A percentile compares a stretch with the other conserved stretches of the same genome.
Evolutionary conservation across 2,329 filamentous ascomycete species (phyloP).

Genomic region (Botrytis galanthina): DNA sequence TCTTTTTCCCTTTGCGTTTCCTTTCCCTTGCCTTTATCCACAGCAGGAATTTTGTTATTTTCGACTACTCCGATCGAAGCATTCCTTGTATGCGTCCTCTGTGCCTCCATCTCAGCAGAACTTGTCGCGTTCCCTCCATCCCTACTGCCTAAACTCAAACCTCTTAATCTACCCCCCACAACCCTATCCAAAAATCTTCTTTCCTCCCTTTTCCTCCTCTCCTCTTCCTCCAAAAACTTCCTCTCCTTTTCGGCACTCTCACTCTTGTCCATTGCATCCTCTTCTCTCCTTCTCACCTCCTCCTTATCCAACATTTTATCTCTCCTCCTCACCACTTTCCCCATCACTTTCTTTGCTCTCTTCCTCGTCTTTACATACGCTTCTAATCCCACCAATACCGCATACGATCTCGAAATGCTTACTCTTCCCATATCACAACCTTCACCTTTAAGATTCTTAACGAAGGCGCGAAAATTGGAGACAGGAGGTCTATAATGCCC

Average conservation of each 20-base stretch:
- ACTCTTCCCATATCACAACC: slow-evolving; percentile 79
- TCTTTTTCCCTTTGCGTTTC: background rate
- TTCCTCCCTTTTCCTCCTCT: background rate
- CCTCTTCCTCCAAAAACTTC: background rate
- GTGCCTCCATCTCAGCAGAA: too few species aligned
- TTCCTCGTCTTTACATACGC: slow-evolving; percentile 67
- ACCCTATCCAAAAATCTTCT: background rate
- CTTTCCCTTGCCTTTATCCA: background rate
- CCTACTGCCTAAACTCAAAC: background rate
- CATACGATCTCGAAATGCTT: slow-evolving; percentile 77
- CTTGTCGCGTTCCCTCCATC: background rate
- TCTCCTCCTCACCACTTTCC: slow-evolving; percentile 10
- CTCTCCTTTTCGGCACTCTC: slow-evolving; percentile 9
- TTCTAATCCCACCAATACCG: slow-evolving; percentile 78
- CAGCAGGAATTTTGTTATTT: background rate
- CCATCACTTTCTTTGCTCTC: slow-evolving; percentile 53
- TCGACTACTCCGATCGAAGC: background rate
- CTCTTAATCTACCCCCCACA: background rate
- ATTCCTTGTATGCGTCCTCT: background rate
- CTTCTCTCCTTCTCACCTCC: background rate
- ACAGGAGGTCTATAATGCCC: slow-evolving; percentile 82
- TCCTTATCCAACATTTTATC: slow-evolving; percentile 5
- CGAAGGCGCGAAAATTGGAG: slow-evolving; percentile 78
- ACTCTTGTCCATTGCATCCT: background rate
- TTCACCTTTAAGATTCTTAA: slow-evolving; percentile 66